Percentiles rank a stretch among this genome's conserved stretches.
These are phyloP conservation scores for Articulospora tetracladia DNA, from an alignment of 495 filamentous ascomycete genomes.

Conservation along the genomic window DNA sequence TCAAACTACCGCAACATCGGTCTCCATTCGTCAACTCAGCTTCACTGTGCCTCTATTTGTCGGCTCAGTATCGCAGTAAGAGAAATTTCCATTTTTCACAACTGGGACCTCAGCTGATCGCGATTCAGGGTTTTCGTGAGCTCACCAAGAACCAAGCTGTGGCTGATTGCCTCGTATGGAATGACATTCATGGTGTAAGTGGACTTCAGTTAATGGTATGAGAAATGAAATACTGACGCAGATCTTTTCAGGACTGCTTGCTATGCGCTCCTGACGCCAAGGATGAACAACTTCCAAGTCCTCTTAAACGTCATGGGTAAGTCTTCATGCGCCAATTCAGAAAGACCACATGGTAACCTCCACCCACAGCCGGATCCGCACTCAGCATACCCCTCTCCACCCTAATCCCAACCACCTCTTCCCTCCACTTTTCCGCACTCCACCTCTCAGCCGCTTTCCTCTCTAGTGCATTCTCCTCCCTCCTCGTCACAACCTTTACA, in stretches of 20 bases:
- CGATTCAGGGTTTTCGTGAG: conserved; percentile 36
- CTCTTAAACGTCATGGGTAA: conserved; percentile 40
- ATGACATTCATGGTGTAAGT: conserved; percentile 44
- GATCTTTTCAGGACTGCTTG: conserved; percentile 34
- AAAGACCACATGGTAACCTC: conserved; percentile 1
- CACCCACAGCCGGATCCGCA: conserved; percentile 37
- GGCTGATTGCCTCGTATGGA: conserved; percentile 42
- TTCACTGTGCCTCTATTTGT: conserved; percentile 33
- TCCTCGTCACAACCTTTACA: conserved; percentile 50
- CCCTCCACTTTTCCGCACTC: conserved; percentile 49
- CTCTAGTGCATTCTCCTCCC: conserved; percentile 50
- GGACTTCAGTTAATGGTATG: background rate
- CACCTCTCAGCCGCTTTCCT: conserved; percentile 51
- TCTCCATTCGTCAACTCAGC: conserved; percentile 46
- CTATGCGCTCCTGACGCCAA: conserved; percentile 44
- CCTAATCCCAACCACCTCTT: conserved; percentile 49
- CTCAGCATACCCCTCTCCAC: conserved; percentile 39
- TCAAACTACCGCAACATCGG: conserved; percentile 37
- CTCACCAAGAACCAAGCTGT: conserved; percentile 43
- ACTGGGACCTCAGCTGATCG: background rate
- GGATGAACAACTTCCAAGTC: conserved; percentile 42
- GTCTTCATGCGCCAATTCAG: background rate
- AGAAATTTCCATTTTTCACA: conserved; percentile 19
- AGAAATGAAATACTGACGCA: conserved; percentile 12
- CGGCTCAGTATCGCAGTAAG: conserved; percentile 37